These are phyloP conservation scores for Cydonia oblonga DNA, from an alignment of 331 rosid species.

Conservation along the genomic window DNA sequence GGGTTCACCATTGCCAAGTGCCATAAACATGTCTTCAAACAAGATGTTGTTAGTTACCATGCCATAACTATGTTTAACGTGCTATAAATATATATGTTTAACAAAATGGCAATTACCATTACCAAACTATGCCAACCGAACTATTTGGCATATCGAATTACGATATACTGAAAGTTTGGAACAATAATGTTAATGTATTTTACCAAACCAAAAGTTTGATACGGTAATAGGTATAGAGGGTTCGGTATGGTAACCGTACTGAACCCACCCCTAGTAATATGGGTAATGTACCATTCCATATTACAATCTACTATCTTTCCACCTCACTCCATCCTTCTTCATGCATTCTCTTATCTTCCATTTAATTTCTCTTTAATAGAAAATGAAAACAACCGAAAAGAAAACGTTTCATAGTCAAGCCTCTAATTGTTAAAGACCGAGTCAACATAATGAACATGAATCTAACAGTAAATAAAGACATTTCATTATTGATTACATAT, in stretches of 20 bases:
- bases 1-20: not conserved
- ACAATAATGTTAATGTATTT: too few species aligned
- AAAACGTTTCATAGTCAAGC: not conserved
- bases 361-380: not conserved
- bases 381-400: not conserved
- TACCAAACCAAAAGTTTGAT: too few species aligned
- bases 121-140: fast-evolving
- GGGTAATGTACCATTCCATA: not conserved
- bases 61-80: too few species aligned
- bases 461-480: not conserved
- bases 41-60: too few species aligned
- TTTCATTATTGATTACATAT: too few species aligned
- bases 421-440: not conserved
- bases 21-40: conserved; percentile 35
- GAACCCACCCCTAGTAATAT: too few species aligned
- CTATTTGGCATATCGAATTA: too few species aligned
- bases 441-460: not conserved
- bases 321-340: not conserved
- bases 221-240: too few species aligned
- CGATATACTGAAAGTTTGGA: fast-evolving
- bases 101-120: too few species aligned
- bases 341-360: not conserved
- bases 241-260: fast-evolving
- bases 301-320: not conserved
- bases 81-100: too few species aligned